Conservation (phyloP, 2,329 filamentous ascomycete genomes). For the Plenodomus tracheiphilus region DNA sequence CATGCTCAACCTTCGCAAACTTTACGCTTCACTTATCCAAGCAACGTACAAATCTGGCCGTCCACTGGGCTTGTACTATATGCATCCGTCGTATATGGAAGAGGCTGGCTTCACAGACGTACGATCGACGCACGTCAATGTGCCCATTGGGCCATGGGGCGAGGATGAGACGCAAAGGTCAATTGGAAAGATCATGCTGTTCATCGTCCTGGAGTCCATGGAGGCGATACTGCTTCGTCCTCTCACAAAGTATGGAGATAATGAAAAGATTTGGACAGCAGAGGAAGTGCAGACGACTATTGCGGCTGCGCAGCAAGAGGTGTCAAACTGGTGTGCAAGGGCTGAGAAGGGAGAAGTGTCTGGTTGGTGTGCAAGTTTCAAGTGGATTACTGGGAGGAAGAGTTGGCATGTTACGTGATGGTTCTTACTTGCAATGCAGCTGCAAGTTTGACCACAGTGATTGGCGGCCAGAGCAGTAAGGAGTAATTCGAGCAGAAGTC, state of each 20-base stretch:
- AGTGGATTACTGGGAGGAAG: conserved; percentile 42
- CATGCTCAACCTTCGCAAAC: conserved; percentile 29
- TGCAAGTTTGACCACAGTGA: neutral
- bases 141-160: conserved; percentile 40
- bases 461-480: too few species aligned
- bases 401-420: conserved; percentile 20
- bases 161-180: conserved; percentile 34
- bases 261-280: conserved; percentile 28
- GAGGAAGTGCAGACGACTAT: conserved; percentile 31
- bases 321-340: conserved; percentile 29
- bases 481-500: too few species aligned
- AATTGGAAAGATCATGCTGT: conserved; percentile 41
- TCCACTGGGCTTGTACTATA: conserved; percentile 49
- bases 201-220: conserved; percentile 39
- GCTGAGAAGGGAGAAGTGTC: conserved; percentile 29
- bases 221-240: conserved; percentile 33
- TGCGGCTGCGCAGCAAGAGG: conserved; percentile 29
- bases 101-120: conserved; percentile 52
- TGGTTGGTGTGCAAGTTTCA: conserved; percentile 42
- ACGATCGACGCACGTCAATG: conserved; percentile 44
- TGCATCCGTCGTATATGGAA: conserved; percentile 45
- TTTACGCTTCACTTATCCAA: conserved; percentile 35
- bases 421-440: neutral
- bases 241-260: conserved; percentile 35
- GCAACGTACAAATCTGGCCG: conserved; percentile 47